Evolutionary conservation across 495 filamentous ascomycete species (phyloP).

Genomic region (Penicillium flavigenum): DNA sequence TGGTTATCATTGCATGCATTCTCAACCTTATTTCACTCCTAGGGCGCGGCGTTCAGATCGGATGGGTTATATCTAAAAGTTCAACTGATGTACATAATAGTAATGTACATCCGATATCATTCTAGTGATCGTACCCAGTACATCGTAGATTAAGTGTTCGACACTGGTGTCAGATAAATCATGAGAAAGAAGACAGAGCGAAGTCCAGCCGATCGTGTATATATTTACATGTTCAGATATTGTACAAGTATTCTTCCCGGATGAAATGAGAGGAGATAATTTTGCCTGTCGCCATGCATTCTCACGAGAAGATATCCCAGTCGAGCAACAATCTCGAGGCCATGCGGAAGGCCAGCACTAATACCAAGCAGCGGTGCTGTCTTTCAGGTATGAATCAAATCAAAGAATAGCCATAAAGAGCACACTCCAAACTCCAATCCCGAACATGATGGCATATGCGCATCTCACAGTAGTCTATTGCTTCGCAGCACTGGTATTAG

Average conservation of each 20-base stretch:
- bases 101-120: slow-evolving; percentile 24
- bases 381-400: not conserved
- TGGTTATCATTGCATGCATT: slow-evolving; percentile 22
- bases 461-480: slow-evolving; percentile 13
- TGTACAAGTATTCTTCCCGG: slow-evolving; percentile 13
- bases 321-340: too few species aligned
- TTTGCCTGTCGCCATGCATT: not conserved
- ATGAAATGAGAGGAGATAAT: slow-evolving; percentile 24
- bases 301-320: not conserved
- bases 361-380: not conserved
- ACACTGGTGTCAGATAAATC: not conserved
- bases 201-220: not conserved
- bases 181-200: not conserved
- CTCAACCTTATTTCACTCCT: slow-evolving; percentile 20
- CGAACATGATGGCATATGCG: slow-evolving; percentile 7
- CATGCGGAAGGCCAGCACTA: not conserved
- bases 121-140: not conserved
- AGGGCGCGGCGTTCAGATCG: slow-evolving; percentile 40
- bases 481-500: slow-evolving; percentile 14
- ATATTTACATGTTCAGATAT: slow-evolving; percentile 14
- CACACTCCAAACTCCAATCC: slow-evolving; percentile 21
- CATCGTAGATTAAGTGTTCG: not conserved
- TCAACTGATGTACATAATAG: slow-evolving; percentile 20
- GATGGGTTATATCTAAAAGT: slow-evolving; percentile 28
- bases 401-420: slow-evolving; percentile 7